Conservation (phyloP, 768 basidiomycete genomes). For the Porphyrellus cyaneotinctus region DNA sequence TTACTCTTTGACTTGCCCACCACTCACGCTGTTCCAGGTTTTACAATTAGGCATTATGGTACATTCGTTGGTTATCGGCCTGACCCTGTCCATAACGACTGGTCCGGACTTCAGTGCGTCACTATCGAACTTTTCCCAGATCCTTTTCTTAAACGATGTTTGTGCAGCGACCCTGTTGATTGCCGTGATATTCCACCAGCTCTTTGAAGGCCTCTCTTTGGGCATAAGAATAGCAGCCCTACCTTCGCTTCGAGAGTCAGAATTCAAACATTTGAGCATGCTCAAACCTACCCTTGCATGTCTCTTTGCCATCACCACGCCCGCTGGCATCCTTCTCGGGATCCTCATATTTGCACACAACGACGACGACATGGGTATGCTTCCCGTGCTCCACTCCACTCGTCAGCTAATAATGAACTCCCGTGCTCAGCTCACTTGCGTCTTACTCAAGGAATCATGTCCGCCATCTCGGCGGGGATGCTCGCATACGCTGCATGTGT, state of each 20-base stretch:
- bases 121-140: background rate
- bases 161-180: conserved; percentile 61
- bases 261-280: conserved; percentile 23
- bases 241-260: conserved; percentile 36
- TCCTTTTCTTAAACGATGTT: background rate
- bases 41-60: conserved; percentile 85
- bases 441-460: conserved; percentile 69
- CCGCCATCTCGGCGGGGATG: conserved; percentile 79
- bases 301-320: conserved; percentile 72
- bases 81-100: conserved; percentile 67
- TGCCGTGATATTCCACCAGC: conserved; percentile 77
- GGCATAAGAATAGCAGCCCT: conserved; percentile 76
- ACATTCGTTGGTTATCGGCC: conserved; percentile 74
- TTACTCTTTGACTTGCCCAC: background rate
- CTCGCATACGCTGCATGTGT: conserved; percentile 79
- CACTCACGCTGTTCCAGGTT: conserved; percentile 42
- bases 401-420: background rate
- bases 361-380: conserved; percentile 25
- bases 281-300: conserved; percentile 53
- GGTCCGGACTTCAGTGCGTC: conserved; percentile 68
- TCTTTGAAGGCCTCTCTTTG: conserved; percentile 80
- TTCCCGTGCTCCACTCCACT: background rate
- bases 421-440: conserved; percentile 40
- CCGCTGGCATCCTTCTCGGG: conserved; percentile 61
- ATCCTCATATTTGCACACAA: conserved; percentile 42